phyloP scores from a whole-genome alignment of 2,329 filamentous ascomycete genomes.

The Pseudogymnoascus sp. region DNA sequence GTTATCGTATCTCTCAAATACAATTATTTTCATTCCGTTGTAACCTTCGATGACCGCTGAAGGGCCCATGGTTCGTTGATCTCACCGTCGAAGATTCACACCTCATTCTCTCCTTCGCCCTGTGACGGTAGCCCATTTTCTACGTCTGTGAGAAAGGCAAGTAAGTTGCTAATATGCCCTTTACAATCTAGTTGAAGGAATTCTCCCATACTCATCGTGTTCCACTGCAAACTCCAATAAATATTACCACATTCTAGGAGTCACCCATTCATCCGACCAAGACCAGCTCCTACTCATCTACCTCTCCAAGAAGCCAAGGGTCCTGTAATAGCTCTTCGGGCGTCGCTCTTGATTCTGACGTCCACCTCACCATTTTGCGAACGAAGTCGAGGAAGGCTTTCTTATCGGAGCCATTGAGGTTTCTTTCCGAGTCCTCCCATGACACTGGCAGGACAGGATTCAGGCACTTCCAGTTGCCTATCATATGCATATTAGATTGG shows the following conservation, averaged over 20 bases:
- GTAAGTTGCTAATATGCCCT: neutral
- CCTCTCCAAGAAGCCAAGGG: constrained; percentile 16
- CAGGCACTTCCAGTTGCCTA: constrained; percentile 20
- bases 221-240: no score
- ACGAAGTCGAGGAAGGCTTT: constrained; percentile 19
- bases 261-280: no score
- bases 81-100: no score
- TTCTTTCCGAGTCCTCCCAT: constrained; percentile 19
- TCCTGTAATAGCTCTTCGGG: constrained; percentile 19
- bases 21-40: no score
- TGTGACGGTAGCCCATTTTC: no score
- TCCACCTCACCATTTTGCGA: constrained; percentile 20
- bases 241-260: no score
- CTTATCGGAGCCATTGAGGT: constrained; percentile 17
- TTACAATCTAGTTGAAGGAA: neutral
- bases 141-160: neutral
- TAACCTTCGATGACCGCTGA: no score
- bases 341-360: constrained; percentile 19
- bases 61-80: no score
- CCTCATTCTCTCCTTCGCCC: no score
- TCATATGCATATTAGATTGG: constrained; percentile 16
- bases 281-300: constrained; percentile 12
- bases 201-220: no score
- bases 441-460: constrained; percentile 17
- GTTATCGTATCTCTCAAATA: neutral